Base-by-base conservation (phyloP, 345 rosid genomes). In the Leavenworthia alabamica region DNA sequence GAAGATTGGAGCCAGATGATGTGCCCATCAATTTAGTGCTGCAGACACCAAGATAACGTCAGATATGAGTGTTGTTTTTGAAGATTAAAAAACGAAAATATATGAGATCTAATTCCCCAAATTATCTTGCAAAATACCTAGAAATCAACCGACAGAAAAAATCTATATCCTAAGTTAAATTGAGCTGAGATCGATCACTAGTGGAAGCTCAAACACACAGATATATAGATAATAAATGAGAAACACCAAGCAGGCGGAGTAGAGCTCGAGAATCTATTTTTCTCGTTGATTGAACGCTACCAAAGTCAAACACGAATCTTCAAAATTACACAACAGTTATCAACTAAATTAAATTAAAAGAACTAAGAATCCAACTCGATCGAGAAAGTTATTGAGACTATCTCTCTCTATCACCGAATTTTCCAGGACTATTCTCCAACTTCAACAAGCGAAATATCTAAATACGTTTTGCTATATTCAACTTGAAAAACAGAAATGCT, bases 1-100 rank as follows among this genome's bases (percentile, higher is more conserved):
- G 79, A 54, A 81, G 79, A 68, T 87, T 83, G 47, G 99, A 90
- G 31, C 96, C 99, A 60, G 97, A 85, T 43, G 95, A 93, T 67
- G 95, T 71, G 40, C 89, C 96, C 99, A 94, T 94, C 58, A 74
- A 74, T 60, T 29, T 57, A 56, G 50, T 43, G 22, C 76, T 73
- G 72, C 49, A 70, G 7, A 48, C 45, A 57, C 29, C 4, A 13
- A 53, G 8, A 39, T 13, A 7, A 55, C 17, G 3, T 52, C 42
- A 55, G 16, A 19, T 7, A 3, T 15, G 14, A 43, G 10, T 6
- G 22, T 24, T 6, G 2, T 17, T 17, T 5, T 11, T 11, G 26
- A 2, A 22, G 3, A n/a, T 17, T 3, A 4, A 52, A 0, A 3
- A 52, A 53, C 12, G 42, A 32, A 51, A 33, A 3, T 3, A 3